Evolutionary conservation across 306 rosid genomes (phyloP).

Genomic region (Mimosa pudica): DNA sequence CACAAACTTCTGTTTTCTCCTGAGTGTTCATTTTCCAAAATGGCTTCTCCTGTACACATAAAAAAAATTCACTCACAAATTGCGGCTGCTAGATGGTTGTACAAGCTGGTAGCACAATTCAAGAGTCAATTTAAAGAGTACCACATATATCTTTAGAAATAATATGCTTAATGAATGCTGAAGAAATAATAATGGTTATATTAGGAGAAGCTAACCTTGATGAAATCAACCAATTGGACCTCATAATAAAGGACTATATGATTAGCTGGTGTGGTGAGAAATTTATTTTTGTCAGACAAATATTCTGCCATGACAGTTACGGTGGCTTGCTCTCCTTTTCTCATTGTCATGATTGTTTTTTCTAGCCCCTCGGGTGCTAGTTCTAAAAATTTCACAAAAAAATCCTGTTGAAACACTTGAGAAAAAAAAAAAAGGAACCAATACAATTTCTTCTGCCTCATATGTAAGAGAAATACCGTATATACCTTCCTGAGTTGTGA

Average conservation of each 20-base stretch:
- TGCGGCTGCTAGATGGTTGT: background rate
- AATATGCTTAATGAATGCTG: background rate
- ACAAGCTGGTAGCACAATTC: background rate
- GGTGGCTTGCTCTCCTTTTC: conserved; percentile 56
- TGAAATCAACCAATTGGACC: conserved; percentile 56
- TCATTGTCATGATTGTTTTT: conserved; percentile 71
- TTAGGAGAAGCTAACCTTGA: conserved; percentile 47
- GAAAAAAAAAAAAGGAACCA: background rate
- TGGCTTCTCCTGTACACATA: conserved; percentile 57
- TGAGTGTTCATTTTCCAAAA: conserved; percentile 62
- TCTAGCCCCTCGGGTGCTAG: conserved; percentile 60
- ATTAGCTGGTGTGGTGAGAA: conserved; percentile 19
- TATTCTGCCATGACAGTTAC: conserved; percentile 49
- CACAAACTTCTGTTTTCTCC: conserved; percentile 68
- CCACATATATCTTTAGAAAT: background rate
- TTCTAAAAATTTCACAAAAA: conserved; percentile 42
- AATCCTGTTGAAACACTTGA: conserved; percentile 9
- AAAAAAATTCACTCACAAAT: conserved; percentile 3
- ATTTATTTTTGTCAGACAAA: conserved; percentile 32
- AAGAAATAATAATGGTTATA: conserved; percentile 3
- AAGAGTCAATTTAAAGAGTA: too few species aligned
- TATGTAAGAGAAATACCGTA: conserved; percentile 6
- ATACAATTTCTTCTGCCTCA: conserved; percentile 14
- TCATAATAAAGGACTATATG: conserved; percentile 46
- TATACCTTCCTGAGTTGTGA: conserved; percentile 54